A percentile compares a stretch with the other conserved stretches of the same genome.
Evolutionary conservation across 2,329 filamentous ascomycete species (phyloP).

Genomic region (Stagonosporopsis rhizophila): DNA sequence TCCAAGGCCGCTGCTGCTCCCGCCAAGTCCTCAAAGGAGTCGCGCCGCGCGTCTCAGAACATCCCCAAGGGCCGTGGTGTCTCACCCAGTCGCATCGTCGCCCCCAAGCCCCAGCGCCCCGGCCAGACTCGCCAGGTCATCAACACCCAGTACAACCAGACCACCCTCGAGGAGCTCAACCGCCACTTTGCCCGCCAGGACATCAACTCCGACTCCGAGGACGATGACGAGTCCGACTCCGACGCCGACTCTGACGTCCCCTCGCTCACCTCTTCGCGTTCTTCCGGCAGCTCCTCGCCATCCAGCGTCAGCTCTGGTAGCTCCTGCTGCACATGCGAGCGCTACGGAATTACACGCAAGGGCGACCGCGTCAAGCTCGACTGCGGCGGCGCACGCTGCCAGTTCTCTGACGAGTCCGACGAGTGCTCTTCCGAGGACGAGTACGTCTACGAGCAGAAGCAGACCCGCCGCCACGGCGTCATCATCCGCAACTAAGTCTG

Average conservation of each 20-base stretch:
- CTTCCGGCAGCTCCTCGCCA: constrained; percentile 70
- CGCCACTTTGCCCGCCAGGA: constrained; percentile 74
- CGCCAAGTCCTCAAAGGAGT: constrained; percentile 50
- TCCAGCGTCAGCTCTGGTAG: constrained; percentile 65
- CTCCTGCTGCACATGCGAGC: constrained; percentile 85
- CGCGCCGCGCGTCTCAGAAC: constrained; percentile 64
- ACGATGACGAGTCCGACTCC: constrained; percentile 69
- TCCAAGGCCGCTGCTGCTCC: constrained; percentile 55
- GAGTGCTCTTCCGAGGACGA: constrained; percentile 76
- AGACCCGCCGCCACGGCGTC: constrained; percentile 56
- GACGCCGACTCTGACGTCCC: constrained; percentile 71
- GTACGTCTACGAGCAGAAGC: constrained; percentile 58
- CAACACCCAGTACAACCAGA: constrained; percentile 77
- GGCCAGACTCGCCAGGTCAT: constrained; percentile 88
- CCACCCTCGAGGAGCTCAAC: constrained; percentile 79
- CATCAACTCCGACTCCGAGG: constrained; percentile 63
- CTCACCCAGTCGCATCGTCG: constrained; percentile 86
- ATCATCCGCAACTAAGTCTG: constrained; percentile 48
- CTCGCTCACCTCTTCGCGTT: constrained; percentile 70
- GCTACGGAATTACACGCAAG: constrained; percentile 93
- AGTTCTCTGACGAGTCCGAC: constrained; percentile 74
- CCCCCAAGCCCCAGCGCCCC: constrained; percentile 87
- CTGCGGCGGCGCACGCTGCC: constrained; percentile 88
- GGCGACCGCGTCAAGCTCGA: constrained; percentile 95
- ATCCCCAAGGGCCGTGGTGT: constrained; percentile 89